Base-by-base conservation (phyloP, 306 rosid genomes). In the Quercus mongolica region DNA sequence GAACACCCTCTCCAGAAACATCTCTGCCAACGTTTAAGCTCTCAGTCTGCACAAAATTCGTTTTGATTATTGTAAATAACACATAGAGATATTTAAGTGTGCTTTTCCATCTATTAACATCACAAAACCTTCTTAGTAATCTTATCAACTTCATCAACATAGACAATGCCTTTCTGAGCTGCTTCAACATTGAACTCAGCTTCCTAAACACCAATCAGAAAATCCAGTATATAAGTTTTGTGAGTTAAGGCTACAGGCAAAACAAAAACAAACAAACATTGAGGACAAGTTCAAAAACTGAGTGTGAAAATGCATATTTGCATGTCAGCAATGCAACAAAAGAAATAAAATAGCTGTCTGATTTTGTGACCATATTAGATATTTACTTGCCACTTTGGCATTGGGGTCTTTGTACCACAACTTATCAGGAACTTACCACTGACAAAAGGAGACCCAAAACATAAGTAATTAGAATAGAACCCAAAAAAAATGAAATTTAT, bases 1-100 rank as follows among this genome's bases (percentile, higher is more conserved):
- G 94, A 74, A 91, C 97, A 55, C 96, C 93, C 87, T 91, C 96
- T 61, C 93, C 93, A 38, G 96, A 89, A 56, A 91, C 96, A 83
- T 91, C 97, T 85, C 97, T 90, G 78, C 94, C 92, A 84, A 73
- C 59, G 79, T 87, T 88, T 56, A 73, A 14, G 86, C 85, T 82
- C 74, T 89, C 92, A 25, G 78, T 82, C 96, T 91, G 89, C 74
- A 72, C 71, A 81, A 80, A 20, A 79, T 35, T 28, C 25, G 31
- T 21, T 52, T 35, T 49, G 59, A 38, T 70, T 31, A 57, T 65
- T 38, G 35, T 46, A 58, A 52, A 35, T 10, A 31, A 70, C 25
- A 12, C 14, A 73, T 25, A 31, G 17, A 78, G 23, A 38, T 17
- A 73, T 26, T 9, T 57, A 28, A 51, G 18, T 68, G 20, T 6